Evolutionary conservation across 441 rosid genomes (phyloP), one percentile per base, ranked within the genome.

Genomic region (Eruca vesicaria): DNA sequence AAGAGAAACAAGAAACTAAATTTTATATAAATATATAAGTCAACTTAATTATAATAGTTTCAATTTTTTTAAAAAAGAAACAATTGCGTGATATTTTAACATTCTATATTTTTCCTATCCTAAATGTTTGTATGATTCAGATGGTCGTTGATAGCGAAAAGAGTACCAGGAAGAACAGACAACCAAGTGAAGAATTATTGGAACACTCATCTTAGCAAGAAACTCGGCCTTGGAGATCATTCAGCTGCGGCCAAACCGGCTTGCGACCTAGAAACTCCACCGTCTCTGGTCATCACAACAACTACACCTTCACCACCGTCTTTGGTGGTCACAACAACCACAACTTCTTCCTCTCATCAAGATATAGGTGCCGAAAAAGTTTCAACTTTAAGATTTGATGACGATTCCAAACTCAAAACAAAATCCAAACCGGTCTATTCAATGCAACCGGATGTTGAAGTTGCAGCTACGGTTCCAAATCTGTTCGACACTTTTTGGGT

Each of bases 151-250:
- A 87, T 87, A 38, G 92, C 89, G 1, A 89, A 89, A 18, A 76
- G 92, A 53, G 83, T 87, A 12, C 90, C 90, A 0, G 92, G 92
- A 35, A 82, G 94, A 41, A 89, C 89, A 8, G 94, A 89, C 26
- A 87, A 87, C 73, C 89, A 86, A 82, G 92, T 86, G 73, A 89
- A 89, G 82, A 89, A 89, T 59, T 81, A 89, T 16, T 89, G 94
- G 94, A 87, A 89, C 85, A 81, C 89, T 62, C 85, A 79, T 76
- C 84, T 88, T 61, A 84, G 89, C 83, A 86, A 80, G 73, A 83
- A 68, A 61, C 82, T 80, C 41, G 86, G 81, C 2, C 60, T 77
- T 1, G 76, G 48, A 56, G 76, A 75, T 70, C 76, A 83, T 15
- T 52, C 48, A 20, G 58, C 35, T 5, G 26, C 29, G 8, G 35